A percentile compares a stretch with the other conserved stretches of the same genome.
Conservation (phyloP, 108 stramenopile species). For the Discostella stelligeroides region DNA sequence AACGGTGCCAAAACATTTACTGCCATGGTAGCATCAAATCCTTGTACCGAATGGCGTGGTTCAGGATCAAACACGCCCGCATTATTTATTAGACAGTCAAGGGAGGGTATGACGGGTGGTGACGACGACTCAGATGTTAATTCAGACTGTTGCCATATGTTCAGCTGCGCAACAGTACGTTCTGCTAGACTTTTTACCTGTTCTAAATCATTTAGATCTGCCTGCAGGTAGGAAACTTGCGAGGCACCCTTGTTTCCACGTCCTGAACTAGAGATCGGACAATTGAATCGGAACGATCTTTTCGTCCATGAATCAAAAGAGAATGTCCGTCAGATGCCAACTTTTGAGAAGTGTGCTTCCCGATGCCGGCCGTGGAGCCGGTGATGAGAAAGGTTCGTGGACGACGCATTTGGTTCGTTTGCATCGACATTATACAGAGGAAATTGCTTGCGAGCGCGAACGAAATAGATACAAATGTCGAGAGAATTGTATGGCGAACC, state of each 20-base stretch:
- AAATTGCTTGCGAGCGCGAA: no score
- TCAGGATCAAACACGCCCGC: slow-evolving; percentile 78
- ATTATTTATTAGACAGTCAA: slow-evolving; percentile 86
- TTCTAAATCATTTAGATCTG: slow-evolving; percentile 45
- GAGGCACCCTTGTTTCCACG: slow-evolving; percentile 34
- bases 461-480: no score
- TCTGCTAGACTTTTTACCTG: slow-evolving; percentile 36
- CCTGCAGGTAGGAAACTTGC: slow-evolving; percentile 35
- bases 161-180: slow-evolving; percentile 22
- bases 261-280: slow-evolving; percentile 32
- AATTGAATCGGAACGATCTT: slow-evolving; percentile 6
- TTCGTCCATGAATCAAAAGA: slow-evolving; percentile 43
- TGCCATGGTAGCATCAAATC: slow-evolving; percentile 72
- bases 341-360: slow-evolving; percentile 35
- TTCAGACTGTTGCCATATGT: slow-evolving; percentile 3
- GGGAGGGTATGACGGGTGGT: slow-evolving; percentile 1
- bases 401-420: not conserved
- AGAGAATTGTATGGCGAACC: no score
- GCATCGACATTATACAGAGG: not conserved
- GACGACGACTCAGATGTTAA: not conserved
- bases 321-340: slow-evolving; percentile 35
- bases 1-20: slow-evolving; percentile 92
- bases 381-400: slow-evolving; percentile 47
- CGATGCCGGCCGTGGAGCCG: slow-evolving; percentile 53
- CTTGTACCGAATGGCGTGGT: slow-evolving; percentile 49